Base-by-base conservation (phyloP, 352 stramenopile species). In the Elongisporangium prolatum region DNA sequence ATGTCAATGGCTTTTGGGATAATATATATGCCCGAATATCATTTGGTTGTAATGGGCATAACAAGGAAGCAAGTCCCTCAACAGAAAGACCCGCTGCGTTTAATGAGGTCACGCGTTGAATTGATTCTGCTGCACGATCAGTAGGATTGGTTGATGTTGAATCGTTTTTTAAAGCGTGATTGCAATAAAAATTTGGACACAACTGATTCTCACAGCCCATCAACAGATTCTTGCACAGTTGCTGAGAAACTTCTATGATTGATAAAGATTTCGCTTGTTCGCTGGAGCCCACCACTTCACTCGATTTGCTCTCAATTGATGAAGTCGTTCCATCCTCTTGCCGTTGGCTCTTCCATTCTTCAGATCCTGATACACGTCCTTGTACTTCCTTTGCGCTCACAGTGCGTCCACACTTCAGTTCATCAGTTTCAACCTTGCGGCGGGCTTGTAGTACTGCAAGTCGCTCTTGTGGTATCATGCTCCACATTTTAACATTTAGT, bases 301-400 rank as follows among this genome's bases (percentile, higher is more conserved):
- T 44, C 20, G 18, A 1, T 13, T 37, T 20, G 5, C 24, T 61
- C 14, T 10, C 9, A n/a, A 9, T 14, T 10, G 17, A 21, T 48
- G 14, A n/a, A 22, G 40, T 64, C 4, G 65, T 72, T 24, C 84
- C 86, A 51, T 86, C 76, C 77, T 95, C 86, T 5, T 73, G 74
- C 9, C 86, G 72, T 40, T 82, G 69, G 52, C 57, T 84, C 56
- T 89, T 91, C 86, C 86, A 95, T 40, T 93, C 84, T 5, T 65
- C 64, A 5, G 86, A 95, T 3, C 86, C 86, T 6, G 86, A 95
- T 37, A 93, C 76, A 22, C 86, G 81, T 9, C 86, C 84, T 55
- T 90, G 71, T 0, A 84, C 69, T 59, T 93, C 83, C 5, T 59
- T 56, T 7, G 68, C 71, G 59, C 72, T 77, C 17, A 61, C 70